Conservation (phyloP, 257 asterid species). For the Scutellaria barbata region DNA sequence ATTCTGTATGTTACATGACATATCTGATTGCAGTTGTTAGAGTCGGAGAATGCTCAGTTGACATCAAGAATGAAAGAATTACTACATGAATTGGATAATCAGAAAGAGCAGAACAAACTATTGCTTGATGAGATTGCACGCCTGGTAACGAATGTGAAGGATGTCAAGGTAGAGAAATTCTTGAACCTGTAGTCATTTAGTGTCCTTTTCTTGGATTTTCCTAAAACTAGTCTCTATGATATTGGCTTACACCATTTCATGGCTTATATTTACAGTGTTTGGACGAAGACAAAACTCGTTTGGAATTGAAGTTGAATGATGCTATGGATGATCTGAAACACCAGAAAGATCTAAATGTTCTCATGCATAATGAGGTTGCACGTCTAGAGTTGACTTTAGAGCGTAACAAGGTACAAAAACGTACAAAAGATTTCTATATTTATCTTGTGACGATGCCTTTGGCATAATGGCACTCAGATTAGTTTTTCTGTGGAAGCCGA, state of each 20-base stretch:
- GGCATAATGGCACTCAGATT: not conserved
- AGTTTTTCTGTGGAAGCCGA: not conserved
- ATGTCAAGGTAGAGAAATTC: slow-evolving; percentile 45
- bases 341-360: slow-evolving; percentile 57
- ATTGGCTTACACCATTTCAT: slow-evolving; percentile 19
- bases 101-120: slow-evolving; percentile 48
- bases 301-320: slow-evolving; percentile 56
- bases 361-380: slow-evolving; percentile 56
- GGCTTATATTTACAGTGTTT: slow-evolving; percentile 46
- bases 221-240: not conserved
- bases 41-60: slow-evolving; percentile 54
- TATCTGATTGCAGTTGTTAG: slow-evolving; percentile 51
- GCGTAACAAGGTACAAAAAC: slow-evolving; percentile 55
- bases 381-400: slow-evolving; percentile 55
- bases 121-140: slow-evolving; percentile 52
- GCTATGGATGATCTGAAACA: slow-evolving; percentile 51
- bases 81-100: slow-evolving; percentile 47
- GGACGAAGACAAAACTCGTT: slow-evolving; percentile 64
- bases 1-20: slow-evolving; percentile 16
- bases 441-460: not conserved
- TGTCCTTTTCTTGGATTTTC: slow-evolving; percentile 13
- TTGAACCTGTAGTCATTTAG: slow-evolving; percentile 4
- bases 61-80: slow-evolving; percentile 45
- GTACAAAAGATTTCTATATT: not conserved
- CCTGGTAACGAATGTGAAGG: slow-evolving; percentile 43